These are phyloP conservation scores for Plasmodium vinckei DNA, from an alignment of 169 alveolate genomes.

Conservation along the genomic window DNA sequence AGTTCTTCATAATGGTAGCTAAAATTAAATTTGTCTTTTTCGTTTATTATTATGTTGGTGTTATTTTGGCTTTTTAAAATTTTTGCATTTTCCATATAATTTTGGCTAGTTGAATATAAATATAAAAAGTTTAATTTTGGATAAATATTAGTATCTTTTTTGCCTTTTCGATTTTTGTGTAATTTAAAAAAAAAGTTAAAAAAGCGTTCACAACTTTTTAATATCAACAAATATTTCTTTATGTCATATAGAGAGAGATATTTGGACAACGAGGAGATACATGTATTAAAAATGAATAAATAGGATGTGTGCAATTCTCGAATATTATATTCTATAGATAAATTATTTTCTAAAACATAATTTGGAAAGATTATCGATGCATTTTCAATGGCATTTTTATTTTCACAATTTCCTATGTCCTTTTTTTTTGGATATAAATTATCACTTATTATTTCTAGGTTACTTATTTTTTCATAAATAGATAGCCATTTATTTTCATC, in stretches of 20 bases:
- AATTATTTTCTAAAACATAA: conserved; percentile 2
- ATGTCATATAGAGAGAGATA: conserved; percentile 24
- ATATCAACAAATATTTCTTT: conserved; percentile 20
- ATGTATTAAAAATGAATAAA: conserved; percentile 16
- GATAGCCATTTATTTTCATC: conserved; percentile 57
- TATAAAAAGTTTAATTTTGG: conserved; percentile 34
- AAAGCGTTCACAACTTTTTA: conserved; percentile 32
- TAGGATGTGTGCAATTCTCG: conserved; percentile 17
- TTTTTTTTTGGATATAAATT: neutral
- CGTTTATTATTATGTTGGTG: neutral
- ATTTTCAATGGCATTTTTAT: neutral
- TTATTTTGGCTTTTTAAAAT: conserved; percentile 12
- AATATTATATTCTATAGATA: conserved; percentile 32
- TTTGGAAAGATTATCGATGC: neutral
- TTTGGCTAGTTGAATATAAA: conserved; percentile 12
- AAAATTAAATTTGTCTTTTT: conserved; percentile 8
- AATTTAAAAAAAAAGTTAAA: conserved; percentile 37
- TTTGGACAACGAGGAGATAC: conserved; percentile 10
- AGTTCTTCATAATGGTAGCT: conserved; percentile 34
- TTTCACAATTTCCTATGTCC: neutral
- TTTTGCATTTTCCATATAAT: conserved; percentile 24
- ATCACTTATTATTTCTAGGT: conserved; percentile 8
- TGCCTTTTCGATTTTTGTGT: conserved; percentile 8
- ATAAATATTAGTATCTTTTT: neutral
- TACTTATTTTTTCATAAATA: conserved; percentile 31